Evolutionary conservation across 768 basidiomycete genomes (phyloP).

Genomic region (Punctularia strigosozonata): DNA sequence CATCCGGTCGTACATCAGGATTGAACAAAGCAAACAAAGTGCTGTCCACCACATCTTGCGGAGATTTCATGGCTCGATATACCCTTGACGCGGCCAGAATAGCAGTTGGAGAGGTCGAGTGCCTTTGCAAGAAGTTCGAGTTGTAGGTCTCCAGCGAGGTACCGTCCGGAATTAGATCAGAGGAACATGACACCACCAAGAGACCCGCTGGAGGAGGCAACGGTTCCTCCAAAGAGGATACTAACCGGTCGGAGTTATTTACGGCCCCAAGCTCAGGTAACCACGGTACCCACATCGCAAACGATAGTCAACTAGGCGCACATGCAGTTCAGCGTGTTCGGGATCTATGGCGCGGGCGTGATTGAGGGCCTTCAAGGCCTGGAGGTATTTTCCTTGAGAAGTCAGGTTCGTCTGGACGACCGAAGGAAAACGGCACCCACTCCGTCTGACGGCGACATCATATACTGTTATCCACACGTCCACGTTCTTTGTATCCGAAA

Average conservation of each 20-base stretch:
- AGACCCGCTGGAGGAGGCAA: conserved; percentile 35
- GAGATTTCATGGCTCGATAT: no score
- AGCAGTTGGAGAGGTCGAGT: conserved; percentile 36
- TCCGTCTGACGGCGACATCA: conserved; percentile 73
- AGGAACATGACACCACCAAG: conserved; percentile 34
- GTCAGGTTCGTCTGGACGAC: conserved; percentile 2
- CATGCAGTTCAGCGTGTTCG: conserved; percentile 56
- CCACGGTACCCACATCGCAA: conserved; percentile 29
- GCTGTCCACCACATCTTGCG: no score
- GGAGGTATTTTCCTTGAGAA: conserved; percentile 63
- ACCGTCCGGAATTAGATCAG: conserved; percentile 42
- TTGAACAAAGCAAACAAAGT: no score
- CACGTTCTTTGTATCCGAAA: conserved; percentile 37
- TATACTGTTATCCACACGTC: conserved; percentile 67
- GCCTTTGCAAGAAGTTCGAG: conserved; percentile 61
- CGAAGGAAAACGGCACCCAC: conserved; percentile 35
- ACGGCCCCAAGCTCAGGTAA: conserved; percentile 1
- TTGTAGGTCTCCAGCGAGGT: conserved; percentile 58
- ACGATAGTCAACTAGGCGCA: conserved; percentile 56
- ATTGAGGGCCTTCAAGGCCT: conserved; percentile 60
- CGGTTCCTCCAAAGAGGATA: conserved; percentile 29
- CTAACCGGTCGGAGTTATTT: conserved; percentile 18
- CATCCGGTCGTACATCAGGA: no score
- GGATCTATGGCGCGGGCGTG: conserved; percentile 41
- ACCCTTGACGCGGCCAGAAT: conserved; percentile 58